Evolutionary conservation across 192 early-diverging fungal genomes (phyloP), one percentile per base, ranked within the genome.

Genomic region (Entophlyctis helioformis): DNA sequence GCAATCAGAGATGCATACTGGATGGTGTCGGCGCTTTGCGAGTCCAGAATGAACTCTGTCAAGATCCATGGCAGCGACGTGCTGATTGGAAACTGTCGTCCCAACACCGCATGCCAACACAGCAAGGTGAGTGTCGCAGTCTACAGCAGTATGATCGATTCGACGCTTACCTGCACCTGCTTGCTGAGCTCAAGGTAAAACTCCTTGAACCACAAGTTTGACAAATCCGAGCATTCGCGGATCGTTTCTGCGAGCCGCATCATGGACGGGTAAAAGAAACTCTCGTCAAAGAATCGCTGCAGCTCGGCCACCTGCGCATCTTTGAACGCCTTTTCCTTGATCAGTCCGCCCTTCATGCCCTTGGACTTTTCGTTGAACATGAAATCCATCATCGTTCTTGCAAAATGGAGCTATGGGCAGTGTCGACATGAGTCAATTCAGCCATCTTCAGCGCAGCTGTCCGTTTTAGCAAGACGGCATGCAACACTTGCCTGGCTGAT

Each of bases 61-160:
- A 76, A 44, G 46, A 76, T 75, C 71, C 67, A 75, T 6, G 73
- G 73, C 18, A 76, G 47, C 7, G 72, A 75, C 42, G 57, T 75
- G 39, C 63, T 66, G 43, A 67, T 68, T 10, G 67, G 72, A 42
- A 75, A 76, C 59, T 66, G 24, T 27, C 31, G 19, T 27, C 27
- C 5, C 15, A 5, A 7, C 21, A 39, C 3, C n/a, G 6, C 6
- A 31, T 31, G 29, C 29, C 4, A 1, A 48, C 22, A 0, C 24
- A 26, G 24, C 0, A n/a, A 47, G 3, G 28, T 2, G n/a, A 21
- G 9, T 26, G 8, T 23, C 6, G 29, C 29, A 8, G 4, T 4
- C 29, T 4, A 8, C 29, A 31, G 6, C 29, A 31, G 11, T 31
- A 11, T 11, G 29, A 31, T n/a, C 21, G 9, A 7, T 41, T 1